phyloP scores from a whole-genome alignment of 1,284 basidiomycete species.

The Ceratobasidium sp. region DNA sequence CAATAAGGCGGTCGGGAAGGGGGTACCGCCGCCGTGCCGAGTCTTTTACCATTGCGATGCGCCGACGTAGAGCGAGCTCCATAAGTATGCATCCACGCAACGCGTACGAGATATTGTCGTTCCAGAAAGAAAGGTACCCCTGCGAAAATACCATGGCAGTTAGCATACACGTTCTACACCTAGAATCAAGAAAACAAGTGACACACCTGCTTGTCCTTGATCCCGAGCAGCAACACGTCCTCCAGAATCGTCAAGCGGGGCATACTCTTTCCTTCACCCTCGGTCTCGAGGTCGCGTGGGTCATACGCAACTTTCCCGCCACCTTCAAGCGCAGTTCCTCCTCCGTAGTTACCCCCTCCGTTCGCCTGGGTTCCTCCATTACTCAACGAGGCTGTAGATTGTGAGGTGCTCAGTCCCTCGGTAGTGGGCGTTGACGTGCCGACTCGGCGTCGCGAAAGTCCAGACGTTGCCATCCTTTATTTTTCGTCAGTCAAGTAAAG shows the following conservation, averaged over 20 bases:
- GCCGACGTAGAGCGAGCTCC: slow-evolving; percentile 89
- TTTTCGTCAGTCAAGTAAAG: background rate
- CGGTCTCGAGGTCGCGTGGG: slow-evolving; percentile 85
- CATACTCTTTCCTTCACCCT: slow-evolving; percentile 74
- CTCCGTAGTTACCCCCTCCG: slow-evolving; percentile 34
- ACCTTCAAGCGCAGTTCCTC: slow-evolving; percentile 82
- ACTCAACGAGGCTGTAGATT: slow-evolving; percentile 8
- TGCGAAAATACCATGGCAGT: slow-evolving; percentile 54
- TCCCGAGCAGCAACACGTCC: slow-evolving; percentile 91
- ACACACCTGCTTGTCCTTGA: slow-evolving; percentile 89
- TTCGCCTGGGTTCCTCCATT: slow-evolving; percentile 48
- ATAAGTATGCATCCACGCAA: slow-evolving; percentile 94
- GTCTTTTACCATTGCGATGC: slow-evolving; percentile 90
- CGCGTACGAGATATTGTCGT: slow-evolving; percentile 98
- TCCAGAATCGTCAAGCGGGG: slow-evolving; percentile 96
- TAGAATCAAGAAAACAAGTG: background rate
- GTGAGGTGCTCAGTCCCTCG: background rate
- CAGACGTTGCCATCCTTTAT: slow-evolving; percentile 46
- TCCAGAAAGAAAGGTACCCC: slow-evolving; percentile 97
- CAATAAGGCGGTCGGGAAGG: slow-evolving; percentile 85
- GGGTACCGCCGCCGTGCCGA: slow-evolving; percentile 81
- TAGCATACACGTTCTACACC: background rate
- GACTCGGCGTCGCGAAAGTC: slow-evolving; percentile 51
- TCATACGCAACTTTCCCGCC: slow-evolving; percentile 92
- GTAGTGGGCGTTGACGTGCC: slow-evolving; percentile 41